Conservation (phyloP, 192 early-diverging fungal species). For the Coemansia sp. region DNA sequence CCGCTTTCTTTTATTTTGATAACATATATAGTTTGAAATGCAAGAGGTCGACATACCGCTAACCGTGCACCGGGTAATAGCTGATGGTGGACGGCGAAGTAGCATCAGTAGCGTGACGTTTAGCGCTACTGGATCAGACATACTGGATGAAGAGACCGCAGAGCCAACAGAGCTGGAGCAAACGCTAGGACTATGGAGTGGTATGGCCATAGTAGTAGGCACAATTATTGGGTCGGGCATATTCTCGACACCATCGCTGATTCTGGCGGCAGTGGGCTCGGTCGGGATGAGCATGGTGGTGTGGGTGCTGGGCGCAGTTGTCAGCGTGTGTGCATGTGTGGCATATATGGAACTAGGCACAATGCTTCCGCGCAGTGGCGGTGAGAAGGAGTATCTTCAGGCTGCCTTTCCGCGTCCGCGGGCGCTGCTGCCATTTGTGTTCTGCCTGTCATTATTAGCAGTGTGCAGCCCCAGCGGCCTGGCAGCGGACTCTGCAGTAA, state of each 20-base stretch:
- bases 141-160: neutral
- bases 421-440: conserved; percentile 51
- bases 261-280: conserved; percentile 39
- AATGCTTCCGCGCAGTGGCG: conserved; percentile 56
- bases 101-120: neutral
- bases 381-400: conserved; percentile 62
- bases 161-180: conserved; percentile 25
- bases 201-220: conserved; percentile 51
- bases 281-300: conserved; percentile 45
- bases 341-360: conserved; percentile 57
- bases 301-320: conserved; percentile 41
- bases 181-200: conserved; percentile 47
- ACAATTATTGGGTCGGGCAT: conserved; percentile 52
- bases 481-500: conserved; percentile 47
- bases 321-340: conserved; percentile 41
- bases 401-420: conserved; percentile 54
- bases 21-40: neutral
- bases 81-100: neutral
- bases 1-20: neutral
- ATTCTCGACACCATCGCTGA: conserved; percentile 46
- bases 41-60: conserved; percentile 5
- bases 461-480: conserved; percentile 35
- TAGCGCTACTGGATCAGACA: neutral
- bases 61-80: neutral
- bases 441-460: conserved; percentile 38